Conservation (phyloP, 345 rosid genomes). For the Gossypium herbaceum region DNA sequence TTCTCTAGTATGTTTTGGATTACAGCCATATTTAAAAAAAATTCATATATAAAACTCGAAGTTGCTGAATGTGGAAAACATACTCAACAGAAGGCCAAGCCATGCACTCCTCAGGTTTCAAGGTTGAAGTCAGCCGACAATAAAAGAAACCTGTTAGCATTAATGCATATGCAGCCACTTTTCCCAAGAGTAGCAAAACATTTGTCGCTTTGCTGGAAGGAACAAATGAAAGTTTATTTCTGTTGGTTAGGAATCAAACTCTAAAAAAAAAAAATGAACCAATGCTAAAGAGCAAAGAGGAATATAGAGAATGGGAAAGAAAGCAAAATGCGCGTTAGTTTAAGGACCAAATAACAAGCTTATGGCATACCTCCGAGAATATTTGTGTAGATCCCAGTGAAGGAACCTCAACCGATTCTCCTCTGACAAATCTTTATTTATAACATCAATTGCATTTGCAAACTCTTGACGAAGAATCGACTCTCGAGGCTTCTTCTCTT, state of each 20-base stretch:
- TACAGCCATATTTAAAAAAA: not conserved
- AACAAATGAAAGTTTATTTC: conserved; percentile 13
- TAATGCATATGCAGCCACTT: conserved; percentile 76
- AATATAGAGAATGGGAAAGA: not conserved
- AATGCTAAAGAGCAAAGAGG: not conserved
- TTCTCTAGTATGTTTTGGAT: not conserved
- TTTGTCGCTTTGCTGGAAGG: conserved; percentile 75
- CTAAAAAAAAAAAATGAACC: not conserved
- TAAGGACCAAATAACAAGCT: not conserved
- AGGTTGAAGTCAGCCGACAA: conserved; percentile 63
- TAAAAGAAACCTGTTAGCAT: conserved; percentile 85
- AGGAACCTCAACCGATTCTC: conserved; percentile 72
- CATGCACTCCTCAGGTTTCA: conserved; percentile 45
- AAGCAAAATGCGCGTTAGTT: not conserved
- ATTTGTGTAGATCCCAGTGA: conserved; percentile 91
- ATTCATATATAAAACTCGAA: not conserved
- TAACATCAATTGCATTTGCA: conserved; percentile 89
- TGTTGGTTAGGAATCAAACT: conserved; percentile 10
- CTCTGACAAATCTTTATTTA: conserved; percentile 82
- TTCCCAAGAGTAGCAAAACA: conserved; percentile 70
- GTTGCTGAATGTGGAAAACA: conserved; percentile 26
- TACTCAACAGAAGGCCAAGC: conserved; percentile 58
- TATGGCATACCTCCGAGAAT: conserved; percentile 59
- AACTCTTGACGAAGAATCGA: conserved; percentile 91
- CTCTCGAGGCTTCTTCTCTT: conserved; percentile 85